Conservation (phyloP, 345 rosid species). For the Salix arbutifolia region DNA sequence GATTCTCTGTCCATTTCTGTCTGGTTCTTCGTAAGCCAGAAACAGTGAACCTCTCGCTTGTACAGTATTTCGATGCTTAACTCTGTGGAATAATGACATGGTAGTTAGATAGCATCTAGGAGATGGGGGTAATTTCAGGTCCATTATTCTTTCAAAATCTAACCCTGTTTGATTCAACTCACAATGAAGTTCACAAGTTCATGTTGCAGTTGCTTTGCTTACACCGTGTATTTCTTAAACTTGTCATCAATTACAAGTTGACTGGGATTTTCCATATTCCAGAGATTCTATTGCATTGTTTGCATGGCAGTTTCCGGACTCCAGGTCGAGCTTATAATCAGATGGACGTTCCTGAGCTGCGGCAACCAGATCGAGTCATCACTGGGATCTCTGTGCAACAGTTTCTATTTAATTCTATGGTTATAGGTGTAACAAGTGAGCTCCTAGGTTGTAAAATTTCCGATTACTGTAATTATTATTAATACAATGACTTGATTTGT, state of each 20-base stretch:
- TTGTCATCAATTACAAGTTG: background rate
- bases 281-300: background rate
- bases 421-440: background rate
- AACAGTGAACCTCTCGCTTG: slow-evolving; percentile 9
- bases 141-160: background rate
- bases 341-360: background rate
- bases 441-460: no score
- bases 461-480: no score
- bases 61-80: slow-evolving; percentile 14
- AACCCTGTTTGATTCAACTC: background rate
- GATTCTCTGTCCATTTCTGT: background rate
- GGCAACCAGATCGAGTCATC: background rate
- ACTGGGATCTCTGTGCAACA: background rate
- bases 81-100: slow-evolving; percentile 12
- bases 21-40: slow-evolving; percentile 3
- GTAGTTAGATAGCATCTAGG: background rate
- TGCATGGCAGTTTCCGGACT: background rate
- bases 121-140: background rate
- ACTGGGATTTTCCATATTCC: background rate
- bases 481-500: no score
- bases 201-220: background rate
- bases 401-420: background rate
- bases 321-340: background rate
- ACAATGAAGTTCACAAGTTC: background rate
- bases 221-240: background rate